Evolutionary conservation across 352 stramenopile genomes (phyloP), one percentile per base, ranked within the genome.

Genomic region (Saprolegnia parasitica): DNA sequence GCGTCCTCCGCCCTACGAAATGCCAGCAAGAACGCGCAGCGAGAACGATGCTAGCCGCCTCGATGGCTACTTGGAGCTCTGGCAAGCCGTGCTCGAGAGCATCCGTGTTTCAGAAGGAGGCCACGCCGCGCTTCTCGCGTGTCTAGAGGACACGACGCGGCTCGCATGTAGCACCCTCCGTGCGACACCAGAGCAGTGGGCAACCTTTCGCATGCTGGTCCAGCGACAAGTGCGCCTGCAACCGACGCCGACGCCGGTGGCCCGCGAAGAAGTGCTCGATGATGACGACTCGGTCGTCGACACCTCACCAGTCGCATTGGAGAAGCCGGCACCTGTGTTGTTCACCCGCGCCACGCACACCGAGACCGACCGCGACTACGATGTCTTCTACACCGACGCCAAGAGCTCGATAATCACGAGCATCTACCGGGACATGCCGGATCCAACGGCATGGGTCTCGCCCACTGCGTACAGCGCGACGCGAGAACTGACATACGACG

Each of bases 351-450:
- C 47, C 24, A 55, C 5, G 29, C 24, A 55, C 47, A 55, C 47
- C 29, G 29, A 5, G 47, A 55, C 2, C 5, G n/a, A 23, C n/a
- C n/a, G 47, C 47, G n/a, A 23, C 47, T 55, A 29, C 5, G n/a
- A 55, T 55, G 47, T 55, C 2, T 55, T 55, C 5, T 55, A 55
- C 47, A 55, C 47, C 24, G 47, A 55, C n/a, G 47, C 29, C 5
- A 5, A 35, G 29, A 35, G 24, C 24, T 6, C n/a, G n/a, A 5
- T 5, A 29, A 29, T 5, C 47, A 23, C 47, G n/a, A 55, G 24
- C 24, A 5, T 29, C n/a, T 29, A 29, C 24, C 24, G 24, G n/a
- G 24, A 23, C 24, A 55, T 55, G 2, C 47, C 47, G n/a, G 47
- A 55, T 55, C 47, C 47, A 2, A 29, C 47, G 2, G 47, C 2